A percentile compares a stretch with the other conserved stretches of the same genome.
phyloP scores from a whole-genome alignment of 1,284 basidiomycete genomes.

The Malassezia restricta region DNA sequence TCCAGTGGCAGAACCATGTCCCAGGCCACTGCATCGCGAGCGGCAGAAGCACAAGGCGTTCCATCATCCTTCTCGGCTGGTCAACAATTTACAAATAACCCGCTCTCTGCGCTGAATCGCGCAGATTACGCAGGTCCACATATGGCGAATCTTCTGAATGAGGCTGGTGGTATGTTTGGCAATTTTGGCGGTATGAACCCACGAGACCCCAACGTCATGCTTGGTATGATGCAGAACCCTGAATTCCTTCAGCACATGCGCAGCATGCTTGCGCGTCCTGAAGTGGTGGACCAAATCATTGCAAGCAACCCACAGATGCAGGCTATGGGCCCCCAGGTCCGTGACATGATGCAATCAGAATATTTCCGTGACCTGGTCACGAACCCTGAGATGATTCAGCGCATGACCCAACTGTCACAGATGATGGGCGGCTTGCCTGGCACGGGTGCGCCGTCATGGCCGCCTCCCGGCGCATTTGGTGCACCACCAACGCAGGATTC shows the following conservation, averaged over 20 bases:
- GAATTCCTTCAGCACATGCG: constrained; percentile 40
- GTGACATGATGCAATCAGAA: constrained; percentile 37
- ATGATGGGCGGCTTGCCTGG: constrained; percentile 26
- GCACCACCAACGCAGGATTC: background rate
- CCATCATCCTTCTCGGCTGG: constrained; percentile 39
- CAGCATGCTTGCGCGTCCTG: constrained; percentile 34
- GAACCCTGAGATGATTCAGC: constrained; percentile 38
- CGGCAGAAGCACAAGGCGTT: constrained; percentile 31
- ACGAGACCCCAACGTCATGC: constrained; percentile 41
- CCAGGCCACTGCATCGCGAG: constrained; percentile 13
- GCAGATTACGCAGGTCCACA: constrained; percentile 42
- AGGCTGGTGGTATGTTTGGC: constrained; percentile 31
- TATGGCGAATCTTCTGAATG: constrained; percentile 37
- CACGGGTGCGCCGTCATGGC: constrained; percentile 19
- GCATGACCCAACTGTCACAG: constrained; percentile 32
- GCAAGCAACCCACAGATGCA: constrained; percentile 38
- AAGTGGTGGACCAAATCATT: constrained; percentile 42
- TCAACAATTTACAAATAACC: constrained; percentile 41
- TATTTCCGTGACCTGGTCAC: constrained; percentile 40
- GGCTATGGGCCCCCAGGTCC: constrained; percentile 35
- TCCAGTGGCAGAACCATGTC: constrained; percentile 4
- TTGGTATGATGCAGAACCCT: constrained; percentile 38
- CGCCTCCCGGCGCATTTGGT: constrained; percentile 30
- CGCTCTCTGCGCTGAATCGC: constrained; percentile 36
- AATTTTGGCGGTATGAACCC: constrained; percentile 38